Evolutionary conservation across 805 yeast genomes (phyloP).

Genomic region (Candida incommunis): DNA sequence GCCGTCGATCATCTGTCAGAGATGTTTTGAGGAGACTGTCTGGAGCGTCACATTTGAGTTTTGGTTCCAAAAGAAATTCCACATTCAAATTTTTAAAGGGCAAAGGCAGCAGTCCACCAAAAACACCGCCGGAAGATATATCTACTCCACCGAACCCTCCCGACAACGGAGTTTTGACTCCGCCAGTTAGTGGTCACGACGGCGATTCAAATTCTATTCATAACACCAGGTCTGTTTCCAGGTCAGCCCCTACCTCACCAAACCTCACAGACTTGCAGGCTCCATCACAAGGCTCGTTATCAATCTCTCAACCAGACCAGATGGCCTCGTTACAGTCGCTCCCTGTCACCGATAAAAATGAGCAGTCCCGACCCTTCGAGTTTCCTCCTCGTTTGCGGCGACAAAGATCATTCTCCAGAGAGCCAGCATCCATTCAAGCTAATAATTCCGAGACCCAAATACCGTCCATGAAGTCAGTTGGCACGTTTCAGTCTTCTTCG

Average conservation of each 20-base stretch:
- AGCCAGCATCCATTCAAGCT: background rate
- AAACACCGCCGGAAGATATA: background rate
- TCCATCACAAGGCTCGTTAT: background rate
- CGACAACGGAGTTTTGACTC: background rate
- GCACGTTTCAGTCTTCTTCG: constrained; percentile 1
- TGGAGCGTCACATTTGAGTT: background rate
- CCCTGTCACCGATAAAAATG: background rate
- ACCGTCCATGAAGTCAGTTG: constrained; percentile 7
- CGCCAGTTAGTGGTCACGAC: background rate
- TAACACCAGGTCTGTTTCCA: background rate
- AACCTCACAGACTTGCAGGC: background rate
- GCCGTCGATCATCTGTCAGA: constrained; percentile 3
- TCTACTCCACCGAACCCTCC: background rate
- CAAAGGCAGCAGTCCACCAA: background rate
- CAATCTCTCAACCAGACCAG: background rate
- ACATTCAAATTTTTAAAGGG: background rate
- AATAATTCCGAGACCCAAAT: background rate
- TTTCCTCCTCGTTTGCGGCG: background rate
- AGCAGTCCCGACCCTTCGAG: background rate
- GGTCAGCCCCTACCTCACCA: background rate
- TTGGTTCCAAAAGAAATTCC: background rate
- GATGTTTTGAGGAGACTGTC: background rate
- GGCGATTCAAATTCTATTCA: too few relatives aligned
- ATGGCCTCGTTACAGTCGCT: background rate
- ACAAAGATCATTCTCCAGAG: background rate